Evolutionary conservation across 2,329 filamentous ascomycete genomes (phyloP), one percentile per base, ranked within the genome.

Genomic region (Microdochium bolleyi): DNA sequence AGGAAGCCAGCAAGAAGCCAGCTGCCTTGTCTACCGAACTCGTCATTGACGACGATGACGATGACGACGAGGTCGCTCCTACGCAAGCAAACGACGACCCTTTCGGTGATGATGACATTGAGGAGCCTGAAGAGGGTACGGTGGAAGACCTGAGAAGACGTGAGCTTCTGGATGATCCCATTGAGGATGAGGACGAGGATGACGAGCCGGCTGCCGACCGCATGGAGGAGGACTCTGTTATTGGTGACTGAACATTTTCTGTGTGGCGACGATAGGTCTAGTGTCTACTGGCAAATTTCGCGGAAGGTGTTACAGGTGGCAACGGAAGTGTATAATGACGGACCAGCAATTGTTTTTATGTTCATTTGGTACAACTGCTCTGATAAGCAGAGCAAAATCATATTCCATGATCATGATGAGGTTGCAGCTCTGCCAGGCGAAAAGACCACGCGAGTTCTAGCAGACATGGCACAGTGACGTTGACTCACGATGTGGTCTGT

Each of bases 51-150:
- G 69, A 70, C n/a, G 73, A 74, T 3, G 69, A 72, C 14, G 70
- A 71, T 2, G 70, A 71, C 10, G 69, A 71, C 9, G 69, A 68
- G 9, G 64, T 67, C 2, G 66, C 65, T 8, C 16, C 41, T 46
- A 16, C 41, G 5, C 41, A 11, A 4, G 65, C 70, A 11, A 58
- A 63, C 10, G 66, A 66, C 13, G 63, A 72, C 51, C 67, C 74
- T 21, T 74, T 77, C 52, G 73, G 74, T 37, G 75, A 76, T 24
- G 41, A 46, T 13, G 41, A 46, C 19, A 19, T 46, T 3, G 67
- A 65, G 0, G 78, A 80, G 55, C 76, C 73, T 0, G 81, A 82
- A 57, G 82, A 84, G 60, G 82, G 79, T 50, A 82, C 79, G 3
- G 69, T 66, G 13, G 82, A 84, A 61, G 81, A 85, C 59, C 65